Evolutionary conservation across 441 rosid species (phyloP).

Genomic region (Geranium incanum): DNA sequence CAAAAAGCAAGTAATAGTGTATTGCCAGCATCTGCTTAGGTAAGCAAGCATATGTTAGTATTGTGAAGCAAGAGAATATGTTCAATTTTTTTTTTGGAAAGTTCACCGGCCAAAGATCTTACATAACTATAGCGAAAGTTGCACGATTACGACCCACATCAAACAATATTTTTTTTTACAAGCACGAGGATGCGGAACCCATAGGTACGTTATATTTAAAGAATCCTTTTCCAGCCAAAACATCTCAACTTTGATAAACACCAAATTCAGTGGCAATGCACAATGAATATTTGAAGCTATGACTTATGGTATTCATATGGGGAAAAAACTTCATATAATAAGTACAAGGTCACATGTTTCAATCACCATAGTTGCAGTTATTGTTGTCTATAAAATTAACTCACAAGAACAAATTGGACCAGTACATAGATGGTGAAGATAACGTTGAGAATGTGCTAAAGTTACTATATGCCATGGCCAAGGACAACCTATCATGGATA

Average conservation of each 20-base stretch:
- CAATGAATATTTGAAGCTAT: too few relatives aligned
- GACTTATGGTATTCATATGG: background rate
- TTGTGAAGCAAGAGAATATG: slow-evolving; percentile 1
- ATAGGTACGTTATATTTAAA: background rate
- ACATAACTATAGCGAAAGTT: background rate
- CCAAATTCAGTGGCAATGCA: background rate
- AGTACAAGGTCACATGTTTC: too few relatives aligned
- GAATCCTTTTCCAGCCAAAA: background rate
- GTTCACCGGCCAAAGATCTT: background rate
- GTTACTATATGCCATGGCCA: background rate
- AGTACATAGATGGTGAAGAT: background rate
- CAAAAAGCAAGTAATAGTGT: slow-evolving; percentile 88
- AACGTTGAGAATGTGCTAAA: background rate
- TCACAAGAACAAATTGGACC: background rate
- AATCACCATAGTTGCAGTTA: too few relatives aligned
- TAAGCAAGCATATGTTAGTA: slow-evolving; percentile 19
- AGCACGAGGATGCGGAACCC: too few relatives aligned
- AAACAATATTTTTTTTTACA: background rate
- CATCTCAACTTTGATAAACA: background rate
- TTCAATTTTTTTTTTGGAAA: background rate
- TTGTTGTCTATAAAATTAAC: too few relatives aligned
- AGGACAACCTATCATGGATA: background rate
- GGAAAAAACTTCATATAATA: background rate
- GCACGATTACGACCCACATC: background rate
- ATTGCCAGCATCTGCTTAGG: slow-evolving; percentile 69